Evolutionary conservation across 2,329 filamentous ascomycete species (phyloP), one percentile per base, ranked within the genome.

Genomic region (Chrysosporium queenslandicum): DNA sequence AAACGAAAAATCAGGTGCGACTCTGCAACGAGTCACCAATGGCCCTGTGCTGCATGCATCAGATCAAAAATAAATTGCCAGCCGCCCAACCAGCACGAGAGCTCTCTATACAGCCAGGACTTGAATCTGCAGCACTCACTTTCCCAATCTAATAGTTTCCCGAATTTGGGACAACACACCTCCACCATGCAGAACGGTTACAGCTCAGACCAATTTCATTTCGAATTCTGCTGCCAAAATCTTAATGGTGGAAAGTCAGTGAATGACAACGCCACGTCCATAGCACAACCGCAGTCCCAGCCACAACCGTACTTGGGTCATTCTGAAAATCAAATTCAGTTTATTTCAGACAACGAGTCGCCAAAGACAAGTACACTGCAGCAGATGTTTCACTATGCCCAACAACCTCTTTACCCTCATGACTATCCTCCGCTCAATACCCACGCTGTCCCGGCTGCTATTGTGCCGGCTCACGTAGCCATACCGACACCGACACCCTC

Each of bases 1-100:
- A 84, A 89, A 70, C 82, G 91, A 64, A 98, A 98, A 71, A 98
- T 98, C 67, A 95, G 95, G 69, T 98, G 91, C 72, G 92, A 97
- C 73, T 89, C 91, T 49, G 91, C 91, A 18, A 95, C 91, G 12
- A 96, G 90, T 37, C 96, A 97, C 68, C 89, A 88, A 34, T 97
- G 92, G 91, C 92, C 92, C 25, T 97, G 91, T 69, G 92, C 90
- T 37, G 88, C 92, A 32, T 98, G 91, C 67, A 85, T 89, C 56
- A 82, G 91, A 46, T 75, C 97, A 57, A 97, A 96, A 73, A 79
- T 96, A 55, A 87, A 92, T 63, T 97, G 92, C 67, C 84, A 96
- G 23, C 88, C 89, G 42, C 92, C 91, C 3, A 89, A 87, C 11
- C 29, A 27, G 12, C 40, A 36, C 8, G 27, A 36, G 29, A 27